Conservation (phyloP, 148 eudicot species). For the Agrostemma githago region DNA sequence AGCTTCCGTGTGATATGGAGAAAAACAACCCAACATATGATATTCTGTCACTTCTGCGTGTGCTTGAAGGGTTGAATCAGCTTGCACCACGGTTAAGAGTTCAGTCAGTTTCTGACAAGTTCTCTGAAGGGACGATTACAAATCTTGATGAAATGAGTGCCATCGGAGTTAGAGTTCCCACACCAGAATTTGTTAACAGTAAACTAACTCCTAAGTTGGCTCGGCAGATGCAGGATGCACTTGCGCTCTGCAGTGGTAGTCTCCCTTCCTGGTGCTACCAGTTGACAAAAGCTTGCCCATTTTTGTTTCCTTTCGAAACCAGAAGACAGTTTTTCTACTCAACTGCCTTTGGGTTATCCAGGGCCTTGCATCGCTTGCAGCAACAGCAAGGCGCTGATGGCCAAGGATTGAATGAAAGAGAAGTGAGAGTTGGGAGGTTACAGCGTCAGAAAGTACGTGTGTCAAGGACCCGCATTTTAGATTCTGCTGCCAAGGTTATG, state of each 20-base stretch:
- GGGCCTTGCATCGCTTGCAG: constrained; percentile 88
- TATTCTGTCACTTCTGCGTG: constrained; percentile 72
- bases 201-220: constrained; percentile 97
- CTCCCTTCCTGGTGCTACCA: constrained; percentile 99
- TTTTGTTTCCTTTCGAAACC: constrained; percentile 95
- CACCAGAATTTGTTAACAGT: constrained; percentile 73
- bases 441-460: constrained; percentile 98
- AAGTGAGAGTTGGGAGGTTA: constrained; percentile 82
- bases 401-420: constrained; percentile 76
- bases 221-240: constrained; percentile 95
- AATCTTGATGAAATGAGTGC: constrained; percentile 52
- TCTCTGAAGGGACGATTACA: constrained; percentile 64
- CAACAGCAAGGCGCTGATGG: constrained; percentile 97
- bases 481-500: constrained; percentile 99
- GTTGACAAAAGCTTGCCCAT: constrained; percentile 90
- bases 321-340: constrained; percentile 94
- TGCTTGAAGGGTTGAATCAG: constrained; percentile 93
- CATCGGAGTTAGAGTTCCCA: constrained; percentile 48
- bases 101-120: constrained; percentile 55
- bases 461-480: constrained; percentile 85
- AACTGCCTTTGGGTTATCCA: constrained; percentile 92
- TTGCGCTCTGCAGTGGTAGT: constrained; percentile 95
- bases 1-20: constrained; percentile 92
- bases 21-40: constrained; percentile 74
- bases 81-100: constrained; percentile 86